Evolutionary conservation across 306 rosid genomes (phyloP).

Genomic region (Quercus agrifolia): DNA sequence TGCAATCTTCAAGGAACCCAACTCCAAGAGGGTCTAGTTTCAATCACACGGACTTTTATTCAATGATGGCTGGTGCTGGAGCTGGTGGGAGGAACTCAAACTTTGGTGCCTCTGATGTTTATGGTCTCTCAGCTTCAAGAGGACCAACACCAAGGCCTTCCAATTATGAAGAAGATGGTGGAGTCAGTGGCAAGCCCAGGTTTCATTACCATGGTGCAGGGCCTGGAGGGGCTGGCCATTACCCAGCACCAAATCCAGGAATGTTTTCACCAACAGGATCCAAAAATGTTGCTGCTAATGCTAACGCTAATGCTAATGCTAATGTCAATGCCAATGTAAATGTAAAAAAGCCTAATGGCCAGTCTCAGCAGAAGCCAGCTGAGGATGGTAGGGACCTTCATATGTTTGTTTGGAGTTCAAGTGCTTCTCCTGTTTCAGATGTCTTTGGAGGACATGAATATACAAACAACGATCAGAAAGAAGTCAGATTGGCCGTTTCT

Average conservation of each 20-base stretch:
- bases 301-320: slow-evolving; percentile 21
- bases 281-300: slow-evolving; percentile 35
- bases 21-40: slow-evolving; percentile 87
- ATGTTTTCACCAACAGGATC: slow-evolving; percentile 70
- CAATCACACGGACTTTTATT: slow-evolving; percentile 77
- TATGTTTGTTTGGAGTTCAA: slow-evolving; percentile 92
- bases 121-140: slow-evolving; percentile 63
- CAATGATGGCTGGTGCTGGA: slow-evolving; percentile 76
- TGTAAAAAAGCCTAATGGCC: slow-evolving; percentile 57
- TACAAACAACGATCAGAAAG: slow-evolving; percentile 61
- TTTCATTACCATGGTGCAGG: slow-evolving; percentile 32
- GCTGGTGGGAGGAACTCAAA: slow-evolving; percentile 70
- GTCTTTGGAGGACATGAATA: slow-evolving; percentile 72
- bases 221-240: slow-evolving; percentile 41
- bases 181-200: slow-evolving; percentile 37
- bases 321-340: slow-evolving; percentile 30
- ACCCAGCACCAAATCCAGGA: slow-evolving; percentile 80
- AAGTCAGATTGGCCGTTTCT: slow-evolving; percentile 56
- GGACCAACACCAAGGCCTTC: slow-evolving; percentile 79
- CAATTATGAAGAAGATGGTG: slow-evolving; percentile 63
- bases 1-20: slow-evolving; percentile 72
- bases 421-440: slow-evolving; percentile 78
- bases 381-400: slow-evolving; percentile 73
- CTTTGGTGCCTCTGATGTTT: slow-evolving; percentile 63
- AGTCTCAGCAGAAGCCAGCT: slow-evolving; percentile 30